These are phyloP conservation scores for Gossypium herbaceum DNA, from an alignment of 345 rosid species.

Conservation along the genomic window DNA sequence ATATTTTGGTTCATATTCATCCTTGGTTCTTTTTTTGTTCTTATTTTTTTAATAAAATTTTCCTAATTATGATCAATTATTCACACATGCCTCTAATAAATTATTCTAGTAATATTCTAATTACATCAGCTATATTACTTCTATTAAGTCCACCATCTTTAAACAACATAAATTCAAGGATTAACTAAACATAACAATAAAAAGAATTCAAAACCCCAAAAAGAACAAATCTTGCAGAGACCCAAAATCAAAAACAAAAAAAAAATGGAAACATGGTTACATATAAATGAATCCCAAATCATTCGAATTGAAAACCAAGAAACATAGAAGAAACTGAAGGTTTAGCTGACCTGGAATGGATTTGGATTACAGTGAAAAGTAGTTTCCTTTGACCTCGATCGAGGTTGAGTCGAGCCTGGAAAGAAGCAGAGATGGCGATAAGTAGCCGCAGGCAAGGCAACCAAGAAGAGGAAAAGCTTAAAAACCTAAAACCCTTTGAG, in stretches of 20 bases:
- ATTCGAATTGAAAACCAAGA: neutral
- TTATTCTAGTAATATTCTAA: neutral
- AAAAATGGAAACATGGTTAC: neutral
- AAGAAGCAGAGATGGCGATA: neutral
- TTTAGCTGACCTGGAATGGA: neutral
- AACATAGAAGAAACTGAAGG: neutral
- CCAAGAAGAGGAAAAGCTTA: neutral
- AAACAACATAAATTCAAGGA: neutral
- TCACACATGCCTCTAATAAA: neutral
- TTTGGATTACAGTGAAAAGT: too few relatives aligned
- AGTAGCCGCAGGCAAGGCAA: neutral
- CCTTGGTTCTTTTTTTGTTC: too few relatives aligned
- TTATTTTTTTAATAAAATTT: neutral
- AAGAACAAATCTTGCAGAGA: neutral
- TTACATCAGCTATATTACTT: neutral
- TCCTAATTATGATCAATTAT: neutral
- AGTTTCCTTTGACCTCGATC: neutral
- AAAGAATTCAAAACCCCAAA: neutral
- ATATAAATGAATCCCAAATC: neutral
- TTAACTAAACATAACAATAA: neutral
- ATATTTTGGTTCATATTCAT: too few relatives aligned
- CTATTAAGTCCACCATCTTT: neutral
- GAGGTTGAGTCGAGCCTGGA: neutral
- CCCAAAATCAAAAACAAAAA: neutral
- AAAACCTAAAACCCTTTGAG: neutral